Base-by-base conservation (phyloP, 257 asterid genomes). In the Plantago major region DNA sequence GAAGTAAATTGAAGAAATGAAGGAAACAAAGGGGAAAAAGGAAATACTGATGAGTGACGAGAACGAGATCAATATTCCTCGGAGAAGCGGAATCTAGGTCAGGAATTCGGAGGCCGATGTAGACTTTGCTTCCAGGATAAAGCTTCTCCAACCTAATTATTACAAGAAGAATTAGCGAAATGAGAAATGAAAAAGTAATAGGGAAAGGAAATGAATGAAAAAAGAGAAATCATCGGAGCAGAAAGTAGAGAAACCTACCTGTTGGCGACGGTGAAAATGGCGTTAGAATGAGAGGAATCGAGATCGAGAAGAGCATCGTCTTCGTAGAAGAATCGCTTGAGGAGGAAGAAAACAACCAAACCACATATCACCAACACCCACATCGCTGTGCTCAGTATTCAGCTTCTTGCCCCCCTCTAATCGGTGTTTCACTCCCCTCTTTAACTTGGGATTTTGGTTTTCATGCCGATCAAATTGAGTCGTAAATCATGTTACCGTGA, bases 101-200 rank as follows among this genome's bases (percentile, higher is more conserved):
- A 6, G 97, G 97, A 65, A 90, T 85, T 64, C 71, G 89, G 57
- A 90, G 96, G 40, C 95, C 97, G 1, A 80, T 76, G 65, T 79
- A 80, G 14, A 74, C 89, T 59, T 67, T 85, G 70, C 88, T 81
- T 40, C 83, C 87, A 10, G 45, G 80, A 73, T 81, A 79, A 38
- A 90, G 82, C 81, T 79, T 82, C 74, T 84, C 81, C 64, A 86
- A 80, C 70, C 96, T 85, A 73, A 19, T 9, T 17, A 50, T n/a
- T n/a, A n/a, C n/a, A n/a, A n/a, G n/a, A n/a, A 9, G 54, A 15
- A n/a, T 13, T 7, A 16, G 19, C 2, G 26, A 17, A 11, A 47
- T 4, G 8, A 10, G 13, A 19, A 51, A 51, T 0, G 17, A 51
- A 17, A 17, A 28, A 9, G 0, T 9, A 55, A 5, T 55, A 1